A percentile compares a stretch with the other conserved stretches of the same genome.
Evolutionary conservation across 768 basidiomycete species (phyloP).

Genomic region (Psilocybe subaeruginosa): DNA sequence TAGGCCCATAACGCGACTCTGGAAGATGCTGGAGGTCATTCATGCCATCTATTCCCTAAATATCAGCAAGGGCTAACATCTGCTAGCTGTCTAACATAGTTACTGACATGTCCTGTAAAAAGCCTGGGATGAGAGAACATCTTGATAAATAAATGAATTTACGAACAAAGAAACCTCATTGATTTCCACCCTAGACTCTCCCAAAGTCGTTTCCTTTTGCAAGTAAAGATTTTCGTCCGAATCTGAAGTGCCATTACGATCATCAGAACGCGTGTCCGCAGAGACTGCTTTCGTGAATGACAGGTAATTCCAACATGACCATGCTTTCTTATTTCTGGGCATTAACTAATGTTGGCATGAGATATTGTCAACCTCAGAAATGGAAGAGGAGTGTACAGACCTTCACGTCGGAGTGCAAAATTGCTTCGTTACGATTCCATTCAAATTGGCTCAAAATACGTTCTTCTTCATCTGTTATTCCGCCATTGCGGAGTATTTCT

Average conservation of each 20-base stretch:
- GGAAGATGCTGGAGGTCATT: slow-evolving; percentile 74
- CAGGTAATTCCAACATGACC: slow-evolving; percentile 86
- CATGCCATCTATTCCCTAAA: slow-evolving; percentile 62
- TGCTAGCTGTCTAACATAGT: not conserved
- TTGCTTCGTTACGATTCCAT: slow-evolving; percentile 71
- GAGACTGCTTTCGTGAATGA: slow-evolving; percentile 40
- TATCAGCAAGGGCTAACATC: not conserved
- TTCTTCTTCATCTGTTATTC: slow-evolving; percentile 54
- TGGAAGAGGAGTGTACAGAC: slow-evolving; percentile 37
- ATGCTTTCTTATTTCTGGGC: slow-evolving; percentile 61
- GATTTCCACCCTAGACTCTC: slow-evolving; percentile 38
- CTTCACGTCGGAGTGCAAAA: slow-evolving; percentile 64
- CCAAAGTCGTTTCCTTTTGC: slow-evolving; percentile 11
- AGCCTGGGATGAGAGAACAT: not conserved
- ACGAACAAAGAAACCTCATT: slow-evolving; percentile 67
- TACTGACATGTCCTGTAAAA: slow-evolving; percentile 44
- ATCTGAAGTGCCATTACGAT: not conserved
- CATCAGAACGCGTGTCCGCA: not conserved
- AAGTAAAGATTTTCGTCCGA: slow-evolving; percentile 11
- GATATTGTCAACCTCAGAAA: not conserved
- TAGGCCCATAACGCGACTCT: slow-evolving; percentile 54
- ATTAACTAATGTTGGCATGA: slow-evolving; percentile 50
- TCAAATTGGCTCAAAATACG: slow-evolving; percentile 57
- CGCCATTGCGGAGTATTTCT: slow-evolving; percentile 51
- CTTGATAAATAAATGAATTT: not conserved